Evolutionary conservation across 441 rosid genomes (phyloP).

Genomic region (Geranium incanum): DNA sequence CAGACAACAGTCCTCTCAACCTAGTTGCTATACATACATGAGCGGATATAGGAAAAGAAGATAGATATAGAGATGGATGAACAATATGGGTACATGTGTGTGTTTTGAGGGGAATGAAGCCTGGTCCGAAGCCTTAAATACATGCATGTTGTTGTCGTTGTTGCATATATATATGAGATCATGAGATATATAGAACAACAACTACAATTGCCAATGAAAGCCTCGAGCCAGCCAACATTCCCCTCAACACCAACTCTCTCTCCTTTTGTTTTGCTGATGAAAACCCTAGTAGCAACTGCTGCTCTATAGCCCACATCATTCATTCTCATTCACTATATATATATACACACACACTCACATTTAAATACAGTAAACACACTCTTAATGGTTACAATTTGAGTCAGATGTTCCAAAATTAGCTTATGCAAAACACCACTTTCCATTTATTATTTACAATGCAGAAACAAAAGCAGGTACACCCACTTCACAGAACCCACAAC

Average conservation of each 20-base stretch:
- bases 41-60: slow-evolving; percentile 9
- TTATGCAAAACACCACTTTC: too few species aligned
- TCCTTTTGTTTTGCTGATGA: background rate
- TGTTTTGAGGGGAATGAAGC: slow-evolving; percentile 40
- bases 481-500: too few species aligned
- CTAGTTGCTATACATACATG: background rate
- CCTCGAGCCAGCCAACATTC: slow-evolving; percentile 42
- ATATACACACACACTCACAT: background rate
- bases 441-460: too few species aligned
- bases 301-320: background rate
- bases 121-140: slow-evolving; percentile 32
- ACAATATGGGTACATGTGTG: background rate
- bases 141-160: background rate
- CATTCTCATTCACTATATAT: background rate
- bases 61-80: background rate
- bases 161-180: background rate
- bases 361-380: too few species aligned
- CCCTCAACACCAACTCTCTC: slow-evolving; percentile 25
- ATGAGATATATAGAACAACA: background rate
- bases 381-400: too few species aligned
- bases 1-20: slow-evolving; percentile 49
- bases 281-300: background rate
- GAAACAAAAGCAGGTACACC: too few species aligned
- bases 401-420: too few species aligned
- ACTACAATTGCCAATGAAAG: slow-evolving; percentile 15